A percentile compares a stretch with the other conserved stretches of the same genome.
phyloP scores from a whole-genome alignment of 2,329 filamentous ascomycete species.

The Ophiostoma sp. region DNA sequence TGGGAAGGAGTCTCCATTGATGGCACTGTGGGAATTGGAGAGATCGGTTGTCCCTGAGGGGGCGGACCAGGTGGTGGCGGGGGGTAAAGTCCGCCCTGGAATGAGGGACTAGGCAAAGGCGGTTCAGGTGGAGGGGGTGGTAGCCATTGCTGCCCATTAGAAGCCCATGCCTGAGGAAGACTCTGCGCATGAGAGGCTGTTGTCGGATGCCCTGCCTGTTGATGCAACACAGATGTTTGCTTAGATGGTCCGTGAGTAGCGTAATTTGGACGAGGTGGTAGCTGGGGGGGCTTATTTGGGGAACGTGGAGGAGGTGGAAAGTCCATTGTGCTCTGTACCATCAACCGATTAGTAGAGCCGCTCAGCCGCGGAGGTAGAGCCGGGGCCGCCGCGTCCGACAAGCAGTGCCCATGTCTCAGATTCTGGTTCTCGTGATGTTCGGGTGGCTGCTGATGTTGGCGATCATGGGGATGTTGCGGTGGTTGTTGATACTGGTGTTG shows the following conservation, averaged over 20 bases:
- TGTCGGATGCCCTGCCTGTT: neutral
- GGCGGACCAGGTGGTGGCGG: conserved; percentile 17
- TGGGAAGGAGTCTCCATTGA: neutral
- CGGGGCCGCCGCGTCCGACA: neutral
- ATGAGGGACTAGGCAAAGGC: neutral
- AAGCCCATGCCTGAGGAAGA: neutral
- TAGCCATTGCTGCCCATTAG: neutral
- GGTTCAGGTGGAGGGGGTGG: neutral
- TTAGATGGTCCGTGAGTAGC: neutral
- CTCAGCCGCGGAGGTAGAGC: conserved; percentile 19
- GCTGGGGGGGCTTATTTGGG: conserved; percentile 19
- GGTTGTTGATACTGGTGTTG: neutral
- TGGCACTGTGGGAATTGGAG: neutral
- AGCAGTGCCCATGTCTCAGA: neutral
- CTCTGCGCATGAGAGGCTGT: neutral
- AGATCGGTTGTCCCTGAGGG: neutral
- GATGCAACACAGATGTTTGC: neutral
- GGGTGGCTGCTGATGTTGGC: neutral
- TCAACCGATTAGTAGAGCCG: conserved; percentile 4
- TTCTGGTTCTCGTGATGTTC: neutral
- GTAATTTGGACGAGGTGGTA: conserved; percentile 14
- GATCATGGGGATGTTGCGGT: neutral
- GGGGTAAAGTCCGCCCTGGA: conserved; percentile 12
- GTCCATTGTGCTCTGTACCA: conserved; percentile 10
- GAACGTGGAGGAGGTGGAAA: conserved; percentile 25